Conservation (phyloP, 2,329 filamentous ascomycete genomes). For the Neonectria hederae region DNA sequence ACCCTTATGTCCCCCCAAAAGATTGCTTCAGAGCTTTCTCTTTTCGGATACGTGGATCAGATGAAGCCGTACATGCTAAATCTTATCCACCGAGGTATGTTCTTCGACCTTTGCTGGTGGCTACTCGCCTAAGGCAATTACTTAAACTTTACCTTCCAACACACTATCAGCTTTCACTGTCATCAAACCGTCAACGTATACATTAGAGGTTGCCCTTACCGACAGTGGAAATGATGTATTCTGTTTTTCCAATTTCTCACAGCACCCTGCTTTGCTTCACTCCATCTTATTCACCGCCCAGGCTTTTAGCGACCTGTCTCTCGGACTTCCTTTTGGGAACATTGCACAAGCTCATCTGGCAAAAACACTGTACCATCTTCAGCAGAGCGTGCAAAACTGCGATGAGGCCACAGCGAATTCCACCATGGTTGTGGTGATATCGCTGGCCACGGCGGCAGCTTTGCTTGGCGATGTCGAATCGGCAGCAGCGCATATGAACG, state of each 20-base stretch:
- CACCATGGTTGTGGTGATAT: constrained; percentile 35
- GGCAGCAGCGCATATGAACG: constrained; percentile 38
- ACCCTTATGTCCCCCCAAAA: constrained; percentile 8
- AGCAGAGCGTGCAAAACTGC: constrained; percentile 28
- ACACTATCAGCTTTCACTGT: constrained; percentile 19
- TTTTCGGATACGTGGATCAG: constrained; percentile 10
- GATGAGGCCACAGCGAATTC: constrained; percentile 22
- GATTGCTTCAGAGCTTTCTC: constrained; percentile 26
- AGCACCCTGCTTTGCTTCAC: constrained; percentile 36
- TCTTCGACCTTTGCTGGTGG: background rate
- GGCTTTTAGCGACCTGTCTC: constrained; percentile 33
- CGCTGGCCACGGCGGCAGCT: constrained; percentile 36
- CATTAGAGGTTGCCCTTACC: constrained; percentile 23
- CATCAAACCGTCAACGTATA: constrained; percentile 35
- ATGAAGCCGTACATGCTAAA: constrained; percentile 27
- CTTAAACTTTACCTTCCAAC: background rate
- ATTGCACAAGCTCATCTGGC: constrained; percentile 30
- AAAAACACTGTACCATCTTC: constrained; percentile 32
- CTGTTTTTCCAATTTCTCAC: constrained; percentile 33
- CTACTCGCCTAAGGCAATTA: background rate
- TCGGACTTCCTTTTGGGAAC: constrained; percentile 9
- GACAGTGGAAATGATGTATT: constrained; percentile 25
- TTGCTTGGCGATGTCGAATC: constrained; percentile 36
- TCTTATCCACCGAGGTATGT: constrained; percentile 23
- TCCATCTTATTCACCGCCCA: constrained; percentile 39